phyloP scores from a whole-genome alignment of 2,329 filamentous ascomycete species.

The Coniochaeta ligniaria region DNA sequence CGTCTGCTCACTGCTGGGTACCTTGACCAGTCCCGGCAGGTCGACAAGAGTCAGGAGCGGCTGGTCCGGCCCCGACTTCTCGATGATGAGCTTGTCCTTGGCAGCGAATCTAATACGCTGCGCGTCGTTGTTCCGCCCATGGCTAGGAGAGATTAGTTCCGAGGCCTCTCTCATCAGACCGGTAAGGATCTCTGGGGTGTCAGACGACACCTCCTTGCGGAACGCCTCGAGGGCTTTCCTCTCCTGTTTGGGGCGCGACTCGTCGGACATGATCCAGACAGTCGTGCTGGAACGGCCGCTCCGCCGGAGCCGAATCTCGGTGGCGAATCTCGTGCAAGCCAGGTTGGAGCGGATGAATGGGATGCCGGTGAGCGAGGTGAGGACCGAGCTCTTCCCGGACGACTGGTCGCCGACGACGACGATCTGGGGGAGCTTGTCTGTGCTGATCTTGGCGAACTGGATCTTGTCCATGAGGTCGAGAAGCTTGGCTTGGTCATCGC shows the following conservation, averaged over 20 bases:
- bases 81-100: conserved; percentile 47
- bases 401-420: conserved; percentile 60
- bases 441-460: conserved; percentile 24
- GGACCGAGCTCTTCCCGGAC: conserved; percentile 55
- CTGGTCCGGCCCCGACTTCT: conserved; percentile 51
- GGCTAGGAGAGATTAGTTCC: conserved; percentile 36
- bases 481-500: conserved; percentile 46
- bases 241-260: conserved; percentile 35
- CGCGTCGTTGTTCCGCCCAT: too few relatives aligned
- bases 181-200: conserved; percentile 33
- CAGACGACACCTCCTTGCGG: conserved; percentile 35
- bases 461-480: conserved; percentile 44
- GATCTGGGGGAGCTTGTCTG: conserved; percentile 36
- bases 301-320: conserved; percentile 49
- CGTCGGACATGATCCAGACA: conserved; percentile 51
- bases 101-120: conserved; percentile 41
- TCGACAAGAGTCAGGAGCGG: conserved; percentile 55
- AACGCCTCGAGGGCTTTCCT: conserved; percentile 39
- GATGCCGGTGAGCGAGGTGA: conserved; percentile 56
- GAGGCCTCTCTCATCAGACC: conserved; percentile 41
- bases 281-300: conserved; percentile 34
- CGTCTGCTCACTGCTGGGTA: conserved; percentile 45
- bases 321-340: conserved; percentile 55
- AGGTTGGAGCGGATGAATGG: conserved; percentile 52
- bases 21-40: conserved; percentile 50